Base-by-base conservation (phyloP, 768 basidiomycete species). In the Suillus cothurnatus region DNA sequence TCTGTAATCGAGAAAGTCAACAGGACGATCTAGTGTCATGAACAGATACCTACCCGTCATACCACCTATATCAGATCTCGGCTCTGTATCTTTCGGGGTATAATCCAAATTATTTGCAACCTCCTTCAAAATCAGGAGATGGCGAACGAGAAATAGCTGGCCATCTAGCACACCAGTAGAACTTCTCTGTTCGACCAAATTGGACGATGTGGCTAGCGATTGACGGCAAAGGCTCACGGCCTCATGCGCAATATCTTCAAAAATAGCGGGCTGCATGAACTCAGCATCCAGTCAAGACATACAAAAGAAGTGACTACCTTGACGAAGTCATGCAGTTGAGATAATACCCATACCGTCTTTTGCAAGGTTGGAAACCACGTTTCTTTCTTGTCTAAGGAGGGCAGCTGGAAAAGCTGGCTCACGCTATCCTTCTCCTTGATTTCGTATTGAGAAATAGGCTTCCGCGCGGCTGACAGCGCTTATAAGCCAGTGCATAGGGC, bases 201-300 rank as follows among this genome's bases (percentile, higher is more conserved):
- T 84, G 0, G 91, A 84, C 0, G 93, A 94, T 6, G 84, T 76
- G 41, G 91, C 81, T 4, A 99, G 84, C 0, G 96, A 97, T 65
- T 90, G 84, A 41, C 90, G 86, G 74, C 95, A 97, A 5, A 94
- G 80, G 15, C 85, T 82, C 38, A 97, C 84, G 0, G 96, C 94
- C 78, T 98, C 96, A 78, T 95, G 93, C 0, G 97, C 95, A 47
- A 99, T 92, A 74, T 99, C 97, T 70, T 95, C 92, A 65, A 97
- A 99, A 64, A 98, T 96, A 1, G 88, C 90, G n/a, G 93, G 89
- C 95, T 99, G 65, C 7, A 39, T 12, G 47, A 9, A n/a, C 61
- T 61, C 63, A 64, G 41, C 61, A 43, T 52, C 21, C 38, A 47
- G 45, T 45, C 39, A 45, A 55, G 9, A 43, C n/a, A 41, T 52